Percentiles rank a stretch among this genome's conserved stretches.
phyloP scores from a whole-genome alignment of 805 yeast species.

The Ogataea chonburiensis region DNA sequence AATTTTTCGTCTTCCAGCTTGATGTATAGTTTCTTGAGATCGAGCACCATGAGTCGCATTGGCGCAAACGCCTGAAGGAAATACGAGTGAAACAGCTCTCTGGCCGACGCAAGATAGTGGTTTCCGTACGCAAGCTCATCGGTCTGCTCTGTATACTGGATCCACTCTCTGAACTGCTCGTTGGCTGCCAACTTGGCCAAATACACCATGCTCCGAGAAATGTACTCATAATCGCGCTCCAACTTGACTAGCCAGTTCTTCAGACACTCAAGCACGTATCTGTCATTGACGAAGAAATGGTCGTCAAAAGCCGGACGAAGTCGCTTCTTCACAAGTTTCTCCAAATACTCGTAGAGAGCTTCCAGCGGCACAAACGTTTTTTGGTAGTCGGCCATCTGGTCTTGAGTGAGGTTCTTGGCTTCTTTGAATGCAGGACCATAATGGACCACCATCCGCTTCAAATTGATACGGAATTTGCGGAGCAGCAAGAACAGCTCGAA shows the following conservation, averaged over 20 bases:
- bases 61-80: constrained; percentile 33
- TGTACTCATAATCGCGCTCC: constrained; percentile 26
- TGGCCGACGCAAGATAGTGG: constrained; percentile 28
- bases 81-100: constrained; percentile 32
- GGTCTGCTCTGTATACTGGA: constrained; percentile 18
- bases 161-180: constrained; percentile 28
- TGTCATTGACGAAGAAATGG: constrained; percentile 30
- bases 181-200: constrained; percentile 29
- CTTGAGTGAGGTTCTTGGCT: constrained; percentile 19
- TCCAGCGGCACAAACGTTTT: constrained; percentile 31
- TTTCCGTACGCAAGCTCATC: constrained; percentile 24
- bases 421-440: constrained; percentile 30
- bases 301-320: constrained; percentile 32
- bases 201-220: constrained; percentile 32
- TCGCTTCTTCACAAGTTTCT: constrained; percentile 24
- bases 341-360: constrained; percentile 26
- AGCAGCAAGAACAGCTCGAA: constrained; percentile 31
- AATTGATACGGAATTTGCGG: constrained; percentile 27
- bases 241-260: constrained; percentile 29
- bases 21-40: constrained; percentile 25
- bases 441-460: constrained; percentile 27
- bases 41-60: constrained; percentile 25
- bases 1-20: constrained; percentile 18
- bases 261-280: constrained; percentile 24
- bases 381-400: constrained; percentile 23